Evolutionary conservation across 2,329 filamentous ascomycete species (phyloP).

Genomic region (Pyrenochaeta sp.): DNA sequence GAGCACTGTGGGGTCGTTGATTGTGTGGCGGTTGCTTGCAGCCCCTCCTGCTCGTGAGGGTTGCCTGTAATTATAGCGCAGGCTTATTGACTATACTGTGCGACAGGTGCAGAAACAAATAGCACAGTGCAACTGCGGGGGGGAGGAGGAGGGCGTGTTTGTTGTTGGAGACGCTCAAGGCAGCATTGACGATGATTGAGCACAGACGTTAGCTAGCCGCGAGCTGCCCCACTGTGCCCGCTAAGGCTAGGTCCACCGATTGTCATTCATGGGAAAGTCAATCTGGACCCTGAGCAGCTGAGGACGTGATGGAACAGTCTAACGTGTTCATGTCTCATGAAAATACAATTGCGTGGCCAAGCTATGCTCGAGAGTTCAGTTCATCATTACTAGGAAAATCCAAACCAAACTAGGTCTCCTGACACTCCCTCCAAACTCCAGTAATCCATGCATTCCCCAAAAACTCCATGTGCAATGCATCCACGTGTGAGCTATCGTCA

Average conservation of each 20-base stretch:
- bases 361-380: no score
- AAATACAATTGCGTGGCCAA: no score
- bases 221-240: no score
- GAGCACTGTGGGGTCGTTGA: slow-evolving; percentile 25
- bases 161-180: slow-evolving; percentile 28
- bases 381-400: slow-evolving; percentile 2
- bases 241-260: no score
- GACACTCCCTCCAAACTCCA: slow-evolving; percentile 20
- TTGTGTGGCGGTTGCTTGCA: slow-evolving; percentile 5
- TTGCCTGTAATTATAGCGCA: background rate
- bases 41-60: background rate
- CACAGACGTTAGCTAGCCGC: no score
- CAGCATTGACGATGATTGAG: slow-evolving; percentile 18
- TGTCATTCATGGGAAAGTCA: no score
- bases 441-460: slow-evolving; percentile 10
- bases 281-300: no score
- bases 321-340: no score
- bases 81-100: no score
- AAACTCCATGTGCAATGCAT: background rate
- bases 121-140: no score
- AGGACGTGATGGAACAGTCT: no score
- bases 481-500: background rate
- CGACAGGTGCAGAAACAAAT: background rate
- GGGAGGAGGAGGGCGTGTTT: no score
- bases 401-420: background rate